These are phyloP conservation scores for Capsicum rhomboideum DNA, from an alignment of 257 asterid species.

Conservation along the genomic window DNA sequence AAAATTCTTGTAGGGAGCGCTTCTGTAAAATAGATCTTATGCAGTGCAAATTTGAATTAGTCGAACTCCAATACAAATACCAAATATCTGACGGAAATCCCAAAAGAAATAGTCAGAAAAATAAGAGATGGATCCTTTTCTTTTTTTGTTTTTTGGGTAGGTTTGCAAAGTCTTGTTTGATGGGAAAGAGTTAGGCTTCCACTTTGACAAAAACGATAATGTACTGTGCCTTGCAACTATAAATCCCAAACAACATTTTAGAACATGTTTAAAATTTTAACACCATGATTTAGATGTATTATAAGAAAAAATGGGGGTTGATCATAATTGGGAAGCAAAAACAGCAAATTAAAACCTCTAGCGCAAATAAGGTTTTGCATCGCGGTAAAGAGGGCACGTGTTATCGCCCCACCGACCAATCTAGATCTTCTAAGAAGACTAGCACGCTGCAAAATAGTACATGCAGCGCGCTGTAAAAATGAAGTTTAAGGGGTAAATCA, in stretches of 20 bases:
- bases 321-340: neutral
- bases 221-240: neutral
- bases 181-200: neutral
- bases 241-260: neutral
- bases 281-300: neutral
- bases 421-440: too few species aligned
- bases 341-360: neutral
- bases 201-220: neutral
- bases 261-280: neutral
- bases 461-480: too few species aligned
- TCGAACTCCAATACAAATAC: neutral
- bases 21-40: fast-evolving
- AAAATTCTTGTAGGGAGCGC: neutral
- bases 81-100: neutral
- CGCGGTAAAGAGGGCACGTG: neutral
- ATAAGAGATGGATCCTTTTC: neutral
- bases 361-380: neutral
- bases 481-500: too few species aligned
- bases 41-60: neutral
- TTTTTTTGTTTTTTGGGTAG: neutral
- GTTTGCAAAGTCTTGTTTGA: conserved; percentile 1
- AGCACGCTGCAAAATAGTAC: too few species aligned
- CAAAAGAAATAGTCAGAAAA: neutral
- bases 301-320: neutral
- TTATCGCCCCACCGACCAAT: too few species aligned